Base-by-base conservation (phyloP, 139 green algal species). In the Spirogloea muscicola region DNA sequence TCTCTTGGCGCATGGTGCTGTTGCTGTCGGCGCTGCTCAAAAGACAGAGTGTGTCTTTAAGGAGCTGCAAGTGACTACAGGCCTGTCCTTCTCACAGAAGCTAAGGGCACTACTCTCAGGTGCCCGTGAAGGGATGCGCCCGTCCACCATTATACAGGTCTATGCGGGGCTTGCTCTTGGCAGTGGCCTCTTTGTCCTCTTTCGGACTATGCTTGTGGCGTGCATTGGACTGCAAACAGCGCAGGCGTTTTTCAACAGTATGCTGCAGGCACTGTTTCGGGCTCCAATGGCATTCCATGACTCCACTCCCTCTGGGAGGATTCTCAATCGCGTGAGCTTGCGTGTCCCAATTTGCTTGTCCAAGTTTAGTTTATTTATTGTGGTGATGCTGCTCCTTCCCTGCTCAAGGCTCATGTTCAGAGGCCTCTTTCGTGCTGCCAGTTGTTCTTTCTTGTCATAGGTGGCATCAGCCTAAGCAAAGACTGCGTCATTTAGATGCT, bases 231-330 rank as follows among this genome's bases (percentile, higher is more conserved):
- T 79, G 38, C 5, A 36, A 16, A 79, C 71, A 59, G 39, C 63
- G 5, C 71, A 79, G 51, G 62, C 34, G 10, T 61, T 79, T 27
- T 79, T 77, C 43, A 5, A 25, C n/a, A 31, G 34, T 29, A 79
- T 79, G 71, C 59, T 64, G 29, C 21, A 29, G 43, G 6, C 16
- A 4, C 27, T 77, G 3, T 77, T 79, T 77, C 75, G 77, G 33
- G 78, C 90, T 59, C 91, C 89, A 49, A 91, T 96, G 81, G 38
- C 75, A 13, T 96, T 96, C 83, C 96, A 96, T 58, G 90, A 96
- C 88, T 93, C 91, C 34, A 95, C 90, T 25, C 91, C 91, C 9
- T 82, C 86, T 7, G 91, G 91, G 25, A 87, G 91, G 58, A 89
- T 96, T 49, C 82, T 96, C 37, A 96, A 95, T 77, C 76, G 91